Evolutionary conservation across 352 stramenopile genomes (phyloP), one percentile per base, ranked within the genome.

Genomic region (Phytophthora kernoviae): DNA sequence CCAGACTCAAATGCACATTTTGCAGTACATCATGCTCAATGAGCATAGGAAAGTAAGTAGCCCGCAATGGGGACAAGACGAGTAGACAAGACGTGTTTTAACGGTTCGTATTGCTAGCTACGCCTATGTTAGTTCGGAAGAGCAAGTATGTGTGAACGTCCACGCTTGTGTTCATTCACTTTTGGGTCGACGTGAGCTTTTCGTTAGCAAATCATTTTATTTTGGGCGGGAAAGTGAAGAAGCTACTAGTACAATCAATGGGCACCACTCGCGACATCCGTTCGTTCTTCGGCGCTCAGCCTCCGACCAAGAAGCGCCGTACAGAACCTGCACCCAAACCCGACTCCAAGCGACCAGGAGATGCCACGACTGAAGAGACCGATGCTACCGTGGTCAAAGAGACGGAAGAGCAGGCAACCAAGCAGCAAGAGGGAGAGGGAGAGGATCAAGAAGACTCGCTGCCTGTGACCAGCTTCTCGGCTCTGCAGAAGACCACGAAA

Each of bases 231-330:
- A 39, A 39, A 14, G 10, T 39, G n/a, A n/a, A n/a, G n/a, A n/a
- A n/a, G n/a, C n/a, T n/a, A n/a, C n/a, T n/a, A 39, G 14, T 14
- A n/a, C 33, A n/a, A 12, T 8, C n/a, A n/a, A 39, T 39, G 33
- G 33, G 33, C 9, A 39, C 33, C 33, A 39, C 33, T 59, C 65
- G 65, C 7, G 79, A 89, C 55, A 89, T 89, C 46, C 79, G 79
- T 51, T 84, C 75, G 58, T 89, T 89, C 65, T 89, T 89, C 45
- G 67, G 54, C 17, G 60, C 51, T 33, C 36, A 33, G 55, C 67
- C 45, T 40, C 70, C 58, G 30, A 43, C 62, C 42, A 83, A 79
- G 64, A 77, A 71, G 47, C 56, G 56, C 21, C 56, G 66, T 21
- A 60, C 41, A 5, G 27, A 50, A 12, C 43, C 40, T 17, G 24